phyloP scores from a whole-genome alignment of 192 early-diverging fungal species.

The Powellomyces hirtus region DNA sequence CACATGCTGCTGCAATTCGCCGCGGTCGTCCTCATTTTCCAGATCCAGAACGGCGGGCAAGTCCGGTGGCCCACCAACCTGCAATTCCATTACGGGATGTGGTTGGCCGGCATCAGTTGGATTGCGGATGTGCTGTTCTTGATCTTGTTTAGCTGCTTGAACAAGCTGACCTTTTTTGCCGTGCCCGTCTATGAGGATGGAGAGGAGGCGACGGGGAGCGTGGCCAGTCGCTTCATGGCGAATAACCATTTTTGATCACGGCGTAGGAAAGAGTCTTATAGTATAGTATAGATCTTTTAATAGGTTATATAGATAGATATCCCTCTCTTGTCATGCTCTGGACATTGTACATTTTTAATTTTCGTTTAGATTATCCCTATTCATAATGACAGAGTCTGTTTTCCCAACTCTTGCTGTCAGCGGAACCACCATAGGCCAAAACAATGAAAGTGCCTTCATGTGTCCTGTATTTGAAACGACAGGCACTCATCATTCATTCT shows the following conservation, averaged over 20 bases:
- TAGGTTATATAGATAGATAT: no score
- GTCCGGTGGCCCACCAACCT: neutral
- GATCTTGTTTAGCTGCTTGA: conserved; percentile 1
- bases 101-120: neutral
- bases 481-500: no score
- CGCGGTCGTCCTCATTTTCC: conserved; percentile 2
- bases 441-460: no score
- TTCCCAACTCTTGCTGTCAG: no score
- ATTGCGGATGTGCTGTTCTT: conserved; percentile 11
- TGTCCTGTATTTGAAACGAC: no score
- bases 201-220: neutral
- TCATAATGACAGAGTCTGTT: no score
- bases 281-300: no score
- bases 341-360: no score
- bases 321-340: no score
- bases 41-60: neutral
- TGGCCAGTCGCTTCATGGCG: neutral
- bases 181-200: conserved; percentile 19
- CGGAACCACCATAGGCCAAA: no score
- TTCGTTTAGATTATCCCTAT: no score
- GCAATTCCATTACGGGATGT: conserved; percentile 10
- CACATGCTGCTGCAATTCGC: conserved; percentile 11
- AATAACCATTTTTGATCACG: neutral
- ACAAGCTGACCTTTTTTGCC: conserved; percentile 14
- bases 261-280: no score